Evolutionary conservation across 1,284 basidiomycete species (phyloP), one percentile per base, ranked within the genome.

Genomic region (Ceratobasidium sp.): DNA sequence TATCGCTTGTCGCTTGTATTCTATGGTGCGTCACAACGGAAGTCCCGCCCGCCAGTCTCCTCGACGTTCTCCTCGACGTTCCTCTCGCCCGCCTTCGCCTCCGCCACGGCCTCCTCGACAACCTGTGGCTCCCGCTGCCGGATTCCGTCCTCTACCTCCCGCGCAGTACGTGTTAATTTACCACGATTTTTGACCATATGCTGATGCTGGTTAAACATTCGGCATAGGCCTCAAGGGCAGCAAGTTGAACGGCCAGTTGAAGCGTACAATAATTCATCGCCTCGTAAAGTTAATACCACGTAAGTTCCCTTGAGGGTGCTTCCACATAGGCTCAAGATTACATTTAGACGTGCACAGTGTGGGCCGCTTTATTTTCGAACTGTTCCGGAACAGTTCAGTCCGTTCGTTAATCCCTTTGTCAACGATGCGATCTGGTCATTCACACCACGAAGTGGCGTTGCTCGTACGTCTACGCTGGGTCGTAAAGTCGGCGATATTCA

Each of bases 401-500:
- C 57, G 6, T 29, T 29, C 25, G 25, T 29, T 29, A 29, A 29
- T 29, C 25, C 25, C 25, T 61, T 61, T 40, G n/a, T 37, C 13
- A 40, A 15, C 37, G 32, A 61, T 22, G 57, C 9, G 19, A 37
- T 61, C 2, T 61, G 57, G 57, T 61, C 57, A 5, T 61, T 61
- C 57, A 34, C 57, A 11, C 57, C 57, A 0, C 57, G 57, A 37
- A 37, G 57, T 37, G 57, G 57, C 32, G 15, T 61, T 15, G 19
- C 57, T 19, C 57, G 57, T 19, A 61, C 15, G 6, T 8, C 15
- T 15, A 37, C 32, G 4, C 32, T 61, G 11, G 57, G 57, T 22
- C 57, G 57, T 6, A 61, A 61, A 15, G n/a, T 61, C 32, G 57
- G 57, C n/a, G 57, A 61, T 22, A 61, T 61, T 19, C 57, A 61